Conservation (phyloP, 2,329 filamentous ascomycete species). For the Thielaviopsis cerberus region DNA sequence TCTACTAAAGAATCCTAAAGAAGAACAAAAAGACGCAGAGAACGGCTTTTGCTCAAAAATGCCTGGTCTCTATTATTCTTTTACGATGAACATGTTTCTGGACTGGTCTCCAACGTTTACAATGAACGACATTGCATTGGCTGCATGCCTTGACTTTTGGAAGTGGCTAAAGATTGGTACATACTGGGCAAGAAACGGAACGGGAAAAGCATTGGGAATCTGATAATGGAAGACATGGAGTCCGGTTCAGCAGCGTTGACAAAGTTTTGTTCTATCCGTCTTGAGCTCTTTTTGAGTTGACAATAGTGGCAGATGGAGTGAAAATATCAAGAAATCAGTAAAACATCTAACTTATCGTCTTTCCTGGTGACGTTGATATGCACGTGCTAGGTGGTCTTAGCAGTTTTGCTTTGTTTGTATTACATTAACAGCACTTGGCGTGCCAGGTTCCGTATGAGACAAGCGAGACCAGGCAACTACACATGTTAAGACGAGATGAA, state of each 20-base stretch:
- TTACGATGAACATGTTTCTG: constrained; percentile 13
- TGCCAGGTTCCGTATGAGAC: not conserved
- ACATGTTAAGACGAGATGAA: not conserved
- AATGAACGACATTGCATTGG: not conserved
- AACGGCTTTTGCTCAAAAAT: constrained; percentile 8
- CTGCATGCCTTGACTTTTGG: not conserved
- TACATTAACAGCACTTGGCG: not conserved
- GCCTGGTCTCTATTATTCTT: constrained; percentile 13
- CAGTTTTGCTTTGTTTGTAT: not conserved
- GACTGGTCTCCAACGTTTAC: constrained; percentile 10
- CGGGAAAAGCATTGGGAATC: not conserved
- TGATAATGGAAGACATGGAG: not conserved
- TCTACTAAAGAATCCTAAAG: constrained; percentile 11
- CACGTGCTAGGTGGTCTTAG: too few relatives aligned
- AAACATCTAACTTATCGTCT: not conserved
- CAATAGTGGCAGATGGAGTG: not conserved
- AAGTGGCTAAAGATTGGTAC: not conserved
- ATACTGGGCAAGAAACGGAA: not conserved
- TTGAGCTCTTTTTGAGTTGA: not conserved
- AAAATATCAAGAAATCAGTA: not conserved
- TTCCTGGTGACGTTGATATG: not conserved
- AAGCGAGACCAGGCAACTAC: not conserved
- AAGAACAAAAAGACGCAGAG: constrained; percentile 13
- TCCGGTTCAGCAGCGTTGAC: not conserved
- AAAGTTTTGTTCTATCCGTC: not conserved